Base-by-base conservation (phyloP, 345 rosid species). In the Gossypium turneri region DNA sequence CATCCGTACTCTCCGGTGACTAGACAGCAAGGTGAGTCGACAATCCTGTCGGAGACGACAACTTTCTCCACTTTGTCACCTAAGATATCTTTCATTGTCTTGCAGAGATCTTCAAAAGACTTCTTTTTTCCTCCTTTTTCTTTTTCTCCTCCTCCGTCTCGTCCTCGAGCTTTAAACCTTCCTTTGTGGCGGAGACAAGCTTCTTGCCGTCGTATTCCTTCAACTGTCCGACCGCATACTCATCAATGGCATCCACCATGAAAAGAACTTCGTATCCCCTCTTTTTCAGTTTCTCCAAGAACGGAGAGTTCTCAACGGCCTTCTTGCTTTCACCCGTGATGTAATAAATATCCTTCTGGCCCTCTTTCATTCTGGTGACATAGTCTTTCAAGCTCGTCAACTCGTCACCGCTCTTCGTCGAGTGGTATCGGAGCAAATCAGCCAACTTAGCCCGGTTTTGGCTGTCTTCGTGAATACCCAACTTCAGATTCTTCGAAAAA, bases 211-310 rank as follows among this genome's bases (percentile, higher is more conserved):
- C 96, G 0, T 90, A 91, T 7, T 93, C 95, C 78, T 91, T 93
- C 73, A 91, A 15, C 12, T 93, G 95, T 1, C 95, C 98, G 2
- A 91, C 86, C 0, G 94, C 98, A 0, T 94, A 94, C 79, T 94
- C 98, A 38, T 94, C 98, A 4, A 91, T 94, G 0, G 97, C 98
- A 27, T 94, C 97, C 5, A 94, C 90, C 98, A 94, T 94, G 85
- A 66, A 94, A 0, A 94, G 90, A 7, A 94, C 97, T 24, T 94
- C 98, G 10, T 93, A 93, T 0, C 96, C 95, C 56, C 83, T 94
- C 88, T 88, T 94, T 85, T 85, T 94, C 20, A 94, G 88, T 68
- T 85, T 81, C 86, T 91, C 98, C 67, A 94, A 55, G 88, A 94
- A 94, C 0, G 98, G 95, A 12, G 98, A 94, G 74, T 91, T 93